These are phyloP conservation scores for Claviceps humidiphila DNA, from an alignment of 2,329 filamentous ascomycete species.

Conservation along the genomic window DNA sequence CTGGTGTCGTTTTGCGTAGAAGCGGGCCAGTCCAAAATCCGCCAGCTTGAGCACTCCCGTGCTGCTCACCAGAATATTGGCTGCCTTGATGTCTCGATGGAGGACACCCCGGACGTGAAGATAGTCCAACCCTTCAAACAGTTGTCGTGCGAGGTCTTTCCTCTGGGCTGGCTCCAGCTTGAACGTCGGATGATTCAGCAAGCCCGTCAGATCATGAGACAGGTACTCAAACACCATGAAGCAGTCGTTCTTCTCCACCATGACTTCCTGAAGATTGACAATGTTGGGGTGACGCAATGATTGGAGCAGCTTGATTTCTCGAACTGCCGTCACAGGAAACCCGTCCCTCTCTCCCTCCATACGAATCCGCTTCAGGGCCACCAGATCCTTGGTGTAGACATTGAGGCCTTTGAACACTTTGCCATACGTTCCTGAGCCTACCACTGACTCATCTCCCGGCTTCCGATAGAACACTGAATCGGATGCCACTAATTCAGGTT, in stretches of 20 bases:
- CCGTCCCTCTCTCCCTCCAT: conserved; percentile 90
- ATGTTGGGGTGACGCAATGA: conserved; percentile 72
- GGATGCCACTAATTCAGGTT: conserved; percentile 60
- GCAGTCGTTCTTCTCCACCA: conserved; percentile 97
- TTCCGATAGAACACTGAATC: conserved; percentile 91
- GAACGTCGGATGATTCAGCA: conserved; percentile 90
- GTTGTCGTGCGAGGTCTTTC: conserved; percentile 82
- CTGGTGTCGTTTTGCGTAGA: conserved; percentile 84
- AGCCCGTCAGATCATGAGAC: conserved; percentile 85
- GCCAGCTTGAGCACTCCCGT: conserved; percentile 82
- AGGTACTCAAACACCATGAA: conserved; percentile 99
- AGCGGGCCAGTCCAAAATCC: conserved; percentile 90
- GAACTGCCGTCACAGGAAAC: conserved; percentile 80
- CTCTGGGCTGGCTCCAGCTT: conserved; percentile 73
- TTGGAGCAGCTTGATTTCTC: conserved; percentile 86
- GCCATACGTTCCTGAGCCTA: conserved; percentile 89
- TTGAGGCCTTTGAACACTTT: conserved; percentile 92
- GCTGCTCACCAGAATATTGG: conserved; percentile 89
- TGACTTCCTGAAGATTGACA: conserved; percentile 75
- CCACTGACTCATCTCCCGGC: conserved; percentile 92
- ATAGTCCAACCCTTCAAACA: conserved; percentile 90
- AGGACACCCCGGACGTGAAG: conserved; percentile 86
- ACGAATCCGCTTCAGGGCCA: conserved; percentile 79
- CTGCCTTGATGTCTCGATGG: conserved; percentile 95
- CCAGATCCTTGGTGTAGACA: conserved; percentile 74